Conservation (phyloP, 129 eudicot genomes). For the Chrysanthemum seticuspe region DNA sequence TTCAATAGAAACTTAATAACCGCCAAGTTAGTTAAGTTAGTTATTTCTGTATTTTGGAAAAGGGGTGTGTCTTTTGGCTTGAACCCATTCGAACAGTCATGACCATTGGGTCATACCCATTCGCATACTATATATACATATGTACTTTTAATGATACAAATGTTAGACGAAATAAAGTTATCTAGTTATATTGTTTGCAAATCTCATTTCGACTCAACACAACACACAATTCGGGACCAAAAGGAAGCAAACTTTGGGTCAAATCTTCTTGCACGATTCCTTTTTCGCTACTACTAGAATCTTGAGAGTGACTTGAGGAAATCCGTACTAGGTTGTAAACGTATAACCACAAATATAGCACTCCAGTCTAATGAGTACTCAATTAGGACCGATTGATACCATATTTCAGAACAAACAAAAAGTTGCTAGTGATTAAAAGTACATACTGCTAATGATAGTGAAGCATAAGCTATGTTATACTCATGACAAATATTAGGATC, state of each 20-base stretch:
- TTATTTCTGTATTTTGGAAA: no score
- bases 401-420: neutral
- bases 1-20: no score
- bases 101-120: no score
- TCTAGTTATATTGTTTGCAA: no score
- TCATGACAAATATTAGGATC: slow-evolving; percentile 53
- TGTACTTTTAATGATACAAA: no score
- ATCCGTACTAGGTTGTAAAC: slow-evolving; percentile 78
- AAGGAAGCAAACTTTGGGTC: slow-evolving; percentile 42
- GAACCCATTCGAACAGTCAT: no score
- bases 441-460: slow-evolving; percentile 91
- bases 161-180: no score
- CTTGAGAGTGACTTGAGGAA: slow-evolving; percentile 42
- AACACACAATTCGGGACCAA: neutral
- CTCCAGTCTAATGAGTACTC: slow-evolving; percentile 56
- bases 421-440: neutral
- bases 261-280: slow-evolving; percentile 10
- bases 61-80: no score
- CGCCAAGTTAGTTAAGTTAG: no score
- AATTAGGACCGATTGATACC: neutral
- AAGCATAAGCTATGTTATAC: slow-evolving; percentile 75
- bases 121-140: no score
- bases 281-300: slow-evolving; percentile 28
- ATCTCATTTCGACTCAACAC: no score
- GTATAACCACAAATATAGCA: slow-evolving; percentile 69